Base-by-base conservation (phyloP, 1,139 yeast species). In the Suhomyces bokatorum region DNA sequence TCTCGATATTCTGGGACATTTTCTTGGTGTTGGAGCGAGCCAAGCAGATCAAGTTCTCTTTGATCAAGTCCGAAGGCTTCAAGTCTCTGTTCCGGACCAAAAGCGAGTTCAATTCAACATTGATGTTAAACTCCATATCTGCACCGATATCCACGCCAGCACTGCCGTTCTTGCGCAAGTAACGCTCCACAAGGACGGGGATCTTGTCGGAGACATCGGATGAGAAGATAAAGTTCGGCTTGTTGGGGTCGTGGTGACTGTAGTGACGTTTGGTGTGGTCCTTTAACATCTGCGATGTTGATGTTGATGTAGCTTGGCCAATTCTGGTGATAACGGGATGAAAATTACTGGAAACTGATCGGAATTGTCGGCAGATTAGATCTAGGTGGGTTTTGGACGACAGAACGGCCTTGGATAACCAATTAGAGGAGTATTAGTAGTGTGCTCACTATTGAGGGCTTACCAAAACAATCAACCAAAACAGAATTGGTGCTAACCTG, bases 201-300 rank as follows among this genome's bases (percentile, higher is more conserved):
- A 64, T 53, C 43, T 59, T 59, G 22, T 57, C 58, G 0, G 64
- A 59, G 9, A 73, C 64, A 47, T 73, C 71, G 11, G 75, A 70
- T 6, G 73, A 63, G 47, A 69, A 69, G 26, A 73, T 56, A 46
- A 72, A 68, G 52, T 70, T 72, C 32, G 78, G 78, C 48, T 65
- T 67, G 42, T 64, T 56, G 4, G 62, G 57, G 53, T 71, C 75
- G 33, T 49, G 52, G 31, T 36, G 33, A 26, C 37, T 45, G 37
- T 45, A 43, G 13, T 41, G 52, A 32, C 33, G 37, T 26, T 44
- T 45, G 35, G 33, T 33, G 11, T 35, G 38, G 37, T 34, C 40
- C 16, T 40, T 30, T 9, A 40, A 32, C 48, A 45, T 43, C 32
- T 32, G 29, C 27, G 39, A 15, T 22, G 14, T n/a, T 16, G 26